Evolutionary conservation across 768 basidiomycete species (phyloP).

Genomic region (Lentinula guzmanii): DNA sequence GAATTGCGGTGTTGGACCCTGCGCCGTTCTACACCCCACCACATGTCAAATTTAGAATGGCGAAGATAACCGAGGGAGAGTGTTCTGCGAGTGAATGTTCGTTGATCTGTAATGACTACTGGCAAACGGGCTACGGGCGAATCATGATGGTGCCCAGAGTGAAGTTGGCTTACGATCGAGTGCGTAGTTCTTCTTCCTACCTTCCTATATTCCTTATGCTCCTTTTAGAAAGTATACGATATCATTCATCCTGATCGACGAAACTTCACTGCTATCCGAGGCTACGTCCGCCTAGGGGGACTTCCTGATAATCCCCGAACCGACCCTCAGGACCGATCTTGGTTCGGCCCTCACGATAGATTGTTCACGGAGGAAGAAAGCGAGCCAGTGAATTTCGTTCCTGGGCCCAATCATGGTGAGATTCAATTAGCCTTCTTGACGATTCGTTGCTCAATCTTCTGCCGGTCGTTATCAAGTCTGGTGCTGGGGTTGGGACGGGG

Average conservation of each 20-base stretch:
- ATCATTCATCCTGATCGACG: conserved; percentile 88
- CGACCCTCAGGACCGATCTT: conserved; percentile 95
- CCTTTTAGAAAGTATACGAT: conserved; percentile 77
- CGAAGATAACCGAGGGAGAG: conserved; percentile 77
- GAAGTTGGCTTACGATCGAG: conserved; percentile 91
- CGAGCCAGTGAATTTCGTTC: conserved; percentile 65
- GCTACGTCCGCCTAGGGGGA: conserved; percentile 92
- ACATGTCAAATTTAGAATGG: conserved; percentile 95
- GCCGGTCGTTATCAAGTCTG: conserved; percentile 54
- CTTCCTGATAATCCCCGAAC: conserved; percentile 93
- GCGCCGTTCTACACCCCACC: conserved; percentile 92
- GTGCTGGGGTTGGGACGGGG: conserved; percentile 99
- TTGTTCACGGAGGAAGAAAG: conserved; percentile 88
- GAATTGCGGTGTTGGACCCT: conserved; percentile 91
- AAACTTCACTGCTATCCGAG: conserved; percentile 94
- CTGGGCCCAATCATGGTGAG: conserved; percentile 82
- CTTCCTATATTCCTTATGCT: background rate
- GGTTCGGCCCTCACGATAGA: conserved; percentile 97
- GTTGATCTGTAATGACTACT: conserved; percentile 98
- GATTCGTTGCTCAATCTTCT: background rate
- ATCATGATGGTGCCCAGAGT: conserved; percentile 98
- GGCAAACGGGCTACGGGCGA: conserved; percentile 91
- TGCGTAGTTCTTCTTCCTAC: conserved; percentile 25
- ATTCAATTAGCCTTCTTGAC: background rate
- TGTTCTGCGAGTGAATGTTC: conserved; percentile 95